phyloP scores from a whole-genome alignment of 2,329 filamentous ascomycete genomes.

The Metarhizium humberi region DNA sequence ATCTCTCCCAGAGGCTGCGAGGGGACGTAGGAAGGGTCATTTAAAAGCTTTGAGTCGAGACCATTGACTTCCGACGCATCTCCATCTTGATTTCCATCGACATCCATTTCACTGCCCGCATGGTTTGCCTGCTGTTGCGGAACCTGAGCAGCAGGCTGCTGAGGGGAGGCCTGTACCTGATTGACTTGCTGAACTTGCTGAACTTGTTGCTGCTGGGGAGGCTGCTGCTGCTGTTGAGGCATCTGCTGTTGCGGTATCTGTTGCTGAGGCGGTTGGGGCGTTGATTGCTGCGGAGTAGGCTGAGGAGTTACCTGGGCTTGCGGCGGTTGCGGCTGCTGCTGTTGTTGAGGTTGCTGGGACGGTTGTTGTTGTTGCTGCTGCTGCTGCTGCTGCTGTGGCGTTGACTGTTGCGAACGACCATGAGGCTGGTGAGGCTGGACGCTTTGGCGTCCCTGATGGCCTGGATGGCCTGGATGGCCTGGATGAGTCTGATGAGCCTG shows the following conservation, averaged over 20 bases:
- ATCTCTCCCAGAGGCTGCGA: slow-evolving; percentile 46
- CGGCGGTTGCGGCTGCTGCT: slow-evolving; percentile 14
- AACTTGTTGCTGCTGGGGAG: slow-evolving; percentile 16
- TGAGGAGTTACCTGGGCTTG: neutral
- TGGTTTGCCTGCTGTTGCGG: slow-evolving; percentile 31
- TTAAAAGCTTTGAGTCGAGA: slow-evolving; percentile 37
- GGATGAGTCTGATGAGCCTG: slow-evolving; percentile 15
- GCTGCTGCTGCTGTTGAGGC: slow-evolving; percentile 3
- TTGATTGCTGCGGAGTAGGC: slow-evolving; percentile 11
- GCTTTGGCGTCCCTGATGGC: slow-evolving; percentile 16
- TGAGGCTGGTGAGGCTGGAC: slow-evolving; percentile 13
- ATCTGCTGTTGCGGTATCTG: slow-evolving; percentile 8
- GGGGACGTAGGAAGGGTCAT: slow-evolving; percentile 41
- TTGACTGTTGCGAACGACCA: slow-evolving; percentile 19
- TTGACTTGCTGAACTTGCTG: slow-evolving; percentile 24
- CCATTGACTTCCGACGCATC: slow-evolving; percentile 32
- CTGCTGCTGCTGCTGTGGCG: slow-evolving; percentile 19
- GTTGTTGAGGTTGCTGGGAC: slow-evolving; percentile 12
- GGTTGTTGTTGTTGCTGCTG: slow-evolving; percentile 18
- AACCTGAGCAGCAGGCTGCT: slow-evolving; percentile 24
- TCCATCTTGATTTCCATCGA: slow-evolving; percentile 39
- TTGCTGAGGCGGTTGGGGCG: slow-evolving; percentile 16
- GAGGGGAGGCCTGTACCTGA: slow-evolving; percentile 20
- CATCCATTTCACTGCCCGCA: slow-evolving; percentile 41
- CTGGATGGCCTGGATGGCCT: slow-evolving; percentile 14